Conservation (phyloP, 1,139 yeast species). For the Sugiyamaella sp. region DNA sequence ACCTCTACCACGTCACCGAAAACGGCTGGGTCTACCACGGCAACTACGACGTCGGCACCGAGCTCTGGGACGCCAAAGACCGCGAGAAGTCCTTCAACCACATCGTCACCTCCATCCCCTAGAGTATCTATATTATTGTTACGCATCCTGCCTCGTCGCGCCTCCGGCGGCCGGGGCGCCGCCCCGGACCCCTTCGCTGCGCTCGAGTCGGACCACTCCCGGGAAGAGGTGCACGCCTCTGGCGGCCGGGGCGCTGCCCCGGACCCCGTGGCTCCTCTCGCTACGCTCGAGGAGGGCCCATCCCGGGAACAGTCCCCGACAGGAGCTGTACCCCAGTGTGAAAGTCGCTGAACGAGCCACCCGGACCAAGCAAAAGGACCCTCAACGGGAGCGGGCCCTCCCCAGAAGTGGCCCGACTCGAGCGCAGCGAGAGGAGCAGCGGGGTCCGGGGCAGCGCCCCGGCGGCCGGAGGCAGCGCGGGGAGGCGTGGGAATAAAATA, state of each 20-base stretch:
- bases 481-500: background rate
- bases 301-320: too few species aligned
- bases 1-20: conserved; percentile 90
- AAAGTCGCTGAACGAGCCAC: too few species aligned
- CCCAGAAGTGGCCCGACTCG: too few species aligned
- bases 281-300: background rate
- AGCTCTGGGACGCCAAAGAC: conserved; percentile 90
- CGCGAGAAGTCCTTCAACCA: conserved; percentile 89
- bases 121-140: conserved; percentile 16
- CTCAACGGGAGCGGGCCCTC: background rate
- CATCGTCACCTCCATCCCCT: conserved; percentile 50
- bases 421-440: conserved; percentile 2
- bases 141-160: background rate
- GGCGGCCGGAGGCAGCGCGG: conserved; percentile 2
- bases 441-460: conserved; percentile 2
- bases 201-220: too few species aligned
- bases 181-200: background rate
- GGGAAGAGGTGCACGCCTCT: too few species aligned
- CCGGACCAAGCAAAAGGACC: too few species aligned
- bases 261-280: background rate
- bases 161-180: conserved; percentile 9
- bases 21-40: conserved; percentile 96
- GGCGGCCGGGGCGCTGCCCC: conserved; percentile 11
- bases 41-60: conserved; percentile 86
- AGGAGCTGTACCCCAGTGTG: too few species aligned